Base-by-base conservation (phyloP, 352 stramenopile genomes). In the Nannochloropsis limnetica region DNA sequence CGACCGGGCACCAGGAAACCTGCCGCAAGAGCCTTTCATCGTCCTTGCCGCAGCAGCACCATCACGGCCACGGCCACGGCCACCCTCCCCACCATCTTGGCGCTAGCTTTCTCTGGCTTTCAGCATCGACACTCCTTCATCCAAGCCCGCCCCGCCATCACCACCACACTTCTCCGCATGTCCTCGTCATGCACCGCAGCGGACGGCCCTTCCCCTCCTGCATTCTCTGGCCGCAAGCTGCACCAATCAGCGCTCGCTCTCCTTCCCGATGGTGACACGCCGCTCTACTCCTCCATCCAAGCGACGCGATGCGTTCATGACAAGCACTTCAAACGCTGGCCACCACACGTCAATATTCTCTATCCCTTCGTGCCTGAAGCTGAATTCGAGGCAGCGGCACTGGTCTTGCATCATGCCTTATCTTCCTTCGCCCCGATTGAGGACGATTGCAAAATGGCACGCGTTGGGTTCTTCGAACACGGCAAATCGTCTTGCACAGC, bases 261-360 rank as follows among this genome's bases (percentile, higher is more conserved):
- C n/a, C n/a, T 74, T 25, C 61, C 61, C 25, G 61, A 74, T 29
- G 8, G 8, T 25, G 61, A 14, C 61, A 31, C 61, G n/a, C 25
- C 3, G 61, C 61, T 74, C 61, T 74, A 31, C 25, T 31, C 61
- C n/a, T 25, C 61, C n/a, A 74, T 74, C 61, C 61, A 74, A 20
- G n/a, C 61, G n/a, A 74, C 25, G n/a, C 61, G 61, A 74, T 20
- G 20, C 11, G 3, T 20, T 14, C 11, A 74, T 20, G 61, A 74
- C 20, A 74, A 74, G n/a, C 61, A 74, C 25, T 74, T 31, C 8
- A 74, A 15, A 29, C 61, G 61, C n/a, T 74, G 61, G 61, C 61
- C 61, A 25, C 61, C 61, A 31, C 61, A 74, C 61, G n/a, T 74
- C 6, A 74, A 74, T 20, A 74, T 74, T 29, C n/a, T 74, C n/a